Evolutionary conservation across 768 basidiomycete genomes (phyloP).

Genomic region (Coprinopsis strossmayeri): DNA sequence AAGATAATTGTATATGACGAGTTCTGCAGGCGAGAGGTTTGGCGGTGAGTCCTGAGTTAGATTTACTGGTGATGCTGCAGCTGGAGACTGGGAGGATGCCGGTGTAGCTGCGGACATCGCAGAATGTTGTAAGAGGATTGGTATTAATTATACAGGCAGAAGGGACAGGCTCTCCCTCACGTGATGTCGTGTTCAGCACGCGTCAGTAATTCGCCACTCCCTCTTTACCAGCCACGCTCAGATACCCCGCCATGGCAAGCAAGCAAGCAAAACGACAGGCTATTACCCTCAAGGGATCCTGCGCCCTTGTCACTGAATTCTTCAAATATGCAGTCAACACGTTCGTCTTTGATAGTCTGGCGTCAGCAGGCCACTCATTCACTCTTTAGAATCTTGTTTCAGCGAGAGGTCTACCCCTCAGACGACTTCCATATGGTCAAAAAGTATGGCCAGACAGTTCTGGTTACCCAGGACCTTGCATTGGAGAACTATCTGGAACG

Average conservation of each 20-base stretch:
- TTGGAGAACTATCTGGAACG: constrained; percentile 90
- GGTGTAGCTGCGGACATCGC: constrained; percentile 44
- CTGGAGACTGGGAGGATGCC: constrained; percentile 42
- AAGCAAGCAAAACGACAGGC: constrained; percentile 60
- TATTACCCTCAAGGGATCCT: constrained; percentile 94
- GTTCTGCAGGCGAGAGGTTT: constrained; percentile 32
- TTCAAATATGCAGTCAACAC: constrained; percentile 99
- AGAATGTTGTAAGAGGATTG: not conserved
- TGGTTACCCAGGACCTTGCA: constrained; percentile 90
- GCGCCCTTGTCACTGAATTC: constrained; percentile 92
- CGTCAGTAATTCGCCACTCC: constrained; percentile 16
- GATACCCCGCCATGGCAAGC: constrained; percentile 25
- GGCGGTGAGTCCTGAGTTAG: constrained; percentile 28
- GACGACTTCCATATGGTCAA: constrained; percentile 99
- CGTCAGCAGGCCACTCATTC: constrained; percentile 10
- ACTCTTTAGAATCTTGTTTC: constrained; percentile 76
- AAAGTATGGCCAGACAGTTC: constrained; percentile 94
- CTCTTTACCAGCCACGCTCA: no score
- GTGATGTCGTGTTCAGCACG: constrained; percentile 10
- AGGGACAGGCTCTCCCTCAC: not conserved
- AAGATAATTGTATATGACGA: constrained; percentile 42
- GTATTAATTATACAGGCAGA: not conserved
- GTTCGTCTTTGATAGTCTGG: constrained; percentile 37
- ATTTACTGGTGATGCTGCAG: constrained; percentile 40
- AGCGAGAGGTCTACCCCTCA: constrained; percentile 93